Percentiles rank a stretch among this genome's conserved stretches.
phyloP scores from a whole-genome alignment of 75 land plant genomes.

The Cunninghamia lanceolata region DNA sequence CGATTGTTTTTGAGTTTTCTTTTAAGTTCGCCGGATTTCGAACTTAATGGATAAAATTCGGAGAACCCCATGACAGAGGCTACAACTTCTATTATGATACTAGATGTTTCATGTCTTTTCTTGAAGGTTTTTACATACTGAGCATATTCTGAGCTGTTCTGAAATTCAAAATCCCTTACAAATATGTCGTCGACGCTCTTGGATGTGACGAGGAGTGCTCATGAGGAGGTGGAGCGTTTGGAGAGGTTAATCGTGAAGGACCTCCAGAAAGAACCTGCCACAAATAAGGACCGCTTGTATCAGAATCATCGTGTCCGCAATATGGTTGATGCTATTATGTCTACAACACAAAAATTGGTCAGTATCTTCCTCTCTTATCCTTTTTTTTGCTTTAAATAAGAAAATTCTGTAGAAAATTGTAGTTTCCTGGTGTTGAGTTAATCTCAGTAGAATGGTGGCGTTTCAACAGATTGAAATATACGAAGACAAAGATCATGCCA shows the following conservation, averaged over 20 bases:
- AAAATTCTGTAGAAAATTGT: not conserved
- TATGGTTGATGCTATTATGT: slow-evolving; percentile 68
- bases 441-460: not conserved
- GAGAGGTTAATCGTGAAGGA: slow-evolving; percentile 95
- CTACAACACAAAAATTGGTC: slow-evolving; percentile 74
- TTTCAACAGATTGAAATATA: slow-evolving; percentile 74
- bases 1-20: too few species aligned
- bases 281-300: slow-evolving; percentile 67
- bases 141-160: not conserved
- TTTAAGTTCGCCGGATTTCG: too few species aligned
- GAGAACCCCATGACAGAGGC: too few species aligned
- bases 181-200: slow-evolving; percentile 91
- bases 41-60: too few species aligned
- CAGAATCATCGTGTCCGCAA: slow-evolving; percentile 95
- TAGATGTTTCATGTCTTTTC: not conserved
- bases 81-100: not conserved
- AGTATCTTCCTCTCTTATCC: not conserved
- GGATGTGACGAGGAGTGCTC: slow-evolving; percentile 82
- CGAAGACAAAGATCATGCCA: slow-evolving; percentile 80
- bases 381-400: too few species aligned
- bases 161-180: not conserved
- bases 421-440: not conserved
- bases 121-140: not conserved
- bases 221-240: slow-evolving; percentile 95
- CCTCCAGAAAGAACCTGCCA: slow-evolving; percentile 75